Evolutionary conservation across 1,284 basidiomycete species (phyloP), one percentile per base, ranked within the genome.

Genomic region (Phellopilus nigrolimitatus): DNA sequence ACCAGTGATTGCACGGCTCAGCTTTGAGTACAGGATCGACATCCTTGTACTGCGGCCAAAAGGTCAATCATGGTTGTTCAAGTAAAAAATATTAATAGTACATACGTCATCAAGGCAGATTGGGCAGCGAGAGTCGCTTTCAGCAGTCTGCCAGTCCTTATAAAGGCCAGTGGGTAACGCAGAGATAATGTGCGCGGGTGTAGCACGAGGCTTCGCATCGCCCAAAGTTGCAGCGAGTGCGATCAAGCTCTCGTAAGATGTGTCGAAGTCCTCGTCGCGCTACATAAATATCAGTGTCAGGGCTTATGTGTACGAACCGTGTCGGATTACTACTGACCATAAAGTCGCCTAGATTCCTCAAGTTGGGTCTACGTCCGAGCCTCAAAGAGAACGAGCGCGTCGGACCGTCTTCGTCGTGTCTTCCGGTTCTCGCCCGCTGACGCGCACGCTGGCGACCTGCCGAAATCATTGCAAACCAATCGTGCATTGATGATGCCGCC

Each of bases 91-190:
- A n/a, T 38, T 0, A 10, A 28, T 0, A 13, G 22, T 17, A 75
- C 84, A 43, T 60, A 88, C 86, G 65, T 89, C 86, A 56, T 89
- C 86, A 56, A 89, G 66, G 60, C 87, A 89, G 44, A 89, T 89
- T 2, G 86, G 85, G 62, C 86, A 89, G 36, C 84, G 74, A 47
- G 74, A 70, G 57, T 89, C 86, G 47, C 79, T 80, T 31, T 80
- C 81, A 3, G 64, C 63, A 3, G 68, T 76, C 30, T 72, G 73
- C 83, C 84, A 89, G 28, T 87, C 84, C 55, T 75, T 75, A 63
- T 82, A 88, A 12, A 70, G 64, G 0, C 72, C 84, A 17, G 71
- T 78, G 22, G 84, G 79, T 49, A 88, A 66, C 0, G 72, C 69
- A 9, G 75, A 65, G 40, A 89, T 67, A 27, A 85, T 69, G n/a